Evolutionary conservation across 768 basidiomycete species (phyloP).

Genomic region (Leccinum subgranulosum): DNA sequence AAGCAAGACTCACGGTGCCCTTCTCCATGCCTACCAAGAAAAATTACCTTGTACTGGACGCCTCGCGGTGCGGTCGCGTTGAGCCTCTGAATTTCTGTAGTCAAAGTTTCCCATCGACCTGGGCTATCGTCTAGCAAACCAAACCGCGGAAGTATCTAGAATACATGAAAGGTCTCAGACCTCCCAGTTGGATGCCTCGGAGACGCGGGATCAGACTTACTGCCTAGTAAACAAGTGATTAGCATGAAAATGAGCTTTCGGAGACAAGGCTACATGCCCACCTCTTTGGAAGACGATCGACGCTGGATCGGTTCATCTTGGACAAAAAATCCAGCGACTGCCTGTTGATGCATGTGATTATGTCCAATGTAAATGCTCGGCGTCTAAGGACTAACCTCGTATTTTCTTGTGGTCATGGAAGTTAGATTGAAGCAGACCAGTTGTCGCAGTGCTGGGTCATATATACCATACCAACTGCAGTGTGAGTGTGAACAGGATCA

Average conservation of each 20-base stretch:
- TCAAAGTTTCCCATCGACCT: constrained; percentile 48
- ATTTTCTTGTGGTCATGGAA: background rate
- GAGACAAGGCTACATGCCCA: background rate
- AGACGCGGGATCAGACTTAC: background rate
- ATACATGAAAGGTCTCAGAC: background rate
- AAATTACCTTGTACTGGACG: constrained; percentile 47
- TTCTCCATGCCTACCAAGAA: constrained; percentile 65
- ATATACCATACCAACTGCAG: background rate
- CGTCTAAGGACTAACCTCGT: background rate
- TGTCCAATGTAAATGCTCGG: background rate
- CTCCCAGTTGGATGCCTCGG: background rate
- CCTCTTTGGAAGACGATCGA: background rate
- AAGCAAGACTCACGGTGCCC: constrained; percentile 5
- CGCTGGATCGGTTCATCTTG: constrained; percentile 3
- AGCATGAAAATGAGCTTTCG: background rate
- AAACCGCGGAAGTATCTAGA: constrained; percentile 5
- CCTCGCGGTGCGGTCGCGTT: background rate
- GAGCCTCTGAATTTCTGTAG: constrained; percentile 36
- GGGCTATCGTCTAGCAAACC: constrained; percentile 22
- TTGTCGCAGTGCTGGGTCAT: background rate
- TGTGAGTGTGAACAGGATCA: background rate
- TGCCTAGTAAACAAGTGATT: background rate
- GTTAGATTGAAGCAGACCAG: background rate
- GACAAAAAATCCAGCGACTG: constrained; percentile 5
- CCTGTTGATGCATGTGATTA: background rate